Conservation (phyloP, 257 asterid genomes). For the Fraxinus americana region DNA sequence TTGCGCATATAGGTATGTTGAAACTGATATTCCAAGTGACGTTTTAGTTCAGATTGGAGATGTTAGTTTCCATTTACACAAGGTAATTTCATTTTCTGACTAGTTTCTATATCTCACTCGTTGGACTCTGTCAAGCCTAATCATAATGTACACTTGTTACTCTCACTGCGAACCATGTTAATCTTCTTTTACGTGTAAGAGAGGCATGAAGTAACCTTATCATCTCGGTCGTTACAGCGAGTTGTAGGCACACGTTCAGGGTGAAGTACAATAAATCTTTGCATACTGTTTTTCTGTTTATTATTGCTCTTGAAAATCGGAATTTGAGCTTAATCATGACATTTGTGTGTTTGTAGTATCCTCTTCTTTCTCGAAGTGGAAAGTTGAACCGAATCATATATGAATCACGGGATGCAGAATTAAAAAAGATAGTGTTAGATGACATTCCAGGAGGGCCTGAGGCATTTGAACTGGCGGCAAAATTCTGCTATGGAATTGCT, state of each 20-base stretch:
- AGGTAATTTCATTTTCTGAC: slow-evolving; percentile 48
- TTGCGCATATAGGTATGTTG: slow-evolving; percentile 65
- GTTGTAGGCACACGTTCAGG: not conserved
- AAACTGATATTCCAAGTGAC: slow-evolving; percentile 92
- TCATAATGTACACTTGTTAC: not conserved
- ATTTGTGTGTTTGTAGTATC: slow-evolving; percentile 48
- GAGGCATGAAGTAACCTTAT: not conserved
- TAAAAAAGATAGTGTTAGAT: slow-evolving; percentile 51
- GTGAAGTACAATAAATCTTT: not conserved
- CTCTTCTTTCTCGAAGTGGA: slow-evolving; percentile 89
- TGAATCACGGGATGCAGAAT: slow-evolving; percentile 60
- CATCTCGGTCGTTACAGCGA: too few species aligned
- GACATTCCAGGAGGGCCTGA: slow-evolving; percentile 93
- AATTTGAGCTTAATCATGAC: not conserved
- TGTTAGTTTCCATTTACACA: slow-evolving; percentile 80
- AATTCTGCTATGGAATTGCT: slow-evolving; percentile 91
- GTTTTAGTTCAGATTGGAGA: slow-evolving; percentile 81
- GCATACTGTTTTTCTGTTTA: not conserved
- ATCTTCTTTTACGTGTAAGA: not conserved
- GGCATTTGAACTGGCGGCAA: slow-evolving; percentile 88
- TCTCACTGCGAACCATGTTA: too few species aligned
- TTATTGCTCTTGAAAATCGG: not conserved
- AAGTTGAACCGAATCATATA: slow-evolving; percentile 75
- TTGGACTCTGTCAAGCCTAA: not conserved
- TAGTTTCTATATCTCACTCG: not conserved